These are phyloP conservation scores for Parmelia sp. DNA, from an alignment of 495 filamentous ascomycete genomes.

Conservation along the genomic window DNA sequence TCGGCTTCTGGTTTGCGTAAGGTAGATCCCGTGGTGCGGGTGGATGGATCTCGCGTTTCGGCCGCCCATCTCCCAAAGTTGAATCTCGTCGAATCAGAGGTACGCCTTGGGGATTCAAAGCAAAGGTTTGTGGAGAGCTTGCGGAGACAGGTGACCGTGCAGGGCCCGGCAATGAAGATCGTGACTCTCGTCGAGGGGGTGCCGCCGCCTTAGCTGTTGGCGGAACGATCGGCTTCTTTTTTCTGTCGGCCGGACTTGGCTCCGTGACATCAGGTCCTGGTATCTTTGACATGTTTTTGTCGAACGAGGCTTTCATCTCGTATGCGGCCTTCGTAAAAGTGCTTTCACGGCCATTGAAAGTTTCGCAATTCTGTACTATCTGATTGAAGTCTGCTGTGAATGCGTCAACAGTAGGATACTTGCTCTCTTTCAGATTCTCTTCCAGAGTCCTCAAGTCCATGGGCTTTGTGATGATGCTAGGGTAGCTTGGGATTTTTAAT, in stretches of 20 bases:
- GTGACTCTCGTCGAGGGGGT: slow-evolving; percentile 48
- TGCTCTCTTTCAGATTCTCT: slow-evolving; percentile 60
- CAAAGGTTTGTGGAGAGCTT: slow-evolving; percentile 63
- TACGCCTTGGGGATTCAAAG: slow-evolving; percentile 74
- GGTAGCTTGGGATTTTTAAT: slow-evolving; percentile 66
- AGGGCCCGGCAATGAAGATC: slow-evolving; percentile 36
- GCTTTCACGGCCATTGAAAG: slow-evolving; percentile 79
- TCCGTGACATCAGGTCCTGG: slow-evolving; percentile 48
- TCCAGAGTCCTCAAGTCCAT: slow-evolving; percentile 85
- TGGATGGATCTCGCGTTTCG: slow-evolving; percentile 90
- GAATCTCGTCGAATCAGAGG: slow-evolving; percentile 90
- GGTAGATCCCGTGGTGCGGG: slow-evolving; percentile 80
- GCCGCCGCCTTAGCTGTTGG: slow-evolving; percentile 43
- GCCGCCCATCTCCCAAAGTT: slow-evolving; percentile 65
- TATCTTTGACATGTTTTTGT: slow-evolving; percentile 49
- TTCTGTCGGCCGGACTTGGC: slow-evolving; percentile 51
- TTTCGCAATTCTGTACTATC: slow-evolving; percentile 66
- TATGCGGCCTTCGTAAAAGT: slow-evolving; percentile 57
- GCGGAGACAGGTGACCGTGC: slow-evolving; percentile 35
- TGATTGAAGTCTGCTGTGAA: slow-evolving; percentile 65
- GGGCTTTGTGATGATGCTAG: slow-evolving; percentile 61
- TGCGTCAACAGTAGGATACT: slow-evolving; percentile 57
- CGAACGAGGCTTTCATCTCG: slow-evolving; percentile 55
- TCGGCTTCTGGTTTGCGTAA: slow-evolving; percentile 72
- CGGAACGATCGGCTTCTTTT: slow-evolving; percentile 43